These are phyloP conservation scores for Stemphylium beticola DNA, from an alignment of 2,329 filamentous ascomycete species.

Conservation along the genomic window DNA sequence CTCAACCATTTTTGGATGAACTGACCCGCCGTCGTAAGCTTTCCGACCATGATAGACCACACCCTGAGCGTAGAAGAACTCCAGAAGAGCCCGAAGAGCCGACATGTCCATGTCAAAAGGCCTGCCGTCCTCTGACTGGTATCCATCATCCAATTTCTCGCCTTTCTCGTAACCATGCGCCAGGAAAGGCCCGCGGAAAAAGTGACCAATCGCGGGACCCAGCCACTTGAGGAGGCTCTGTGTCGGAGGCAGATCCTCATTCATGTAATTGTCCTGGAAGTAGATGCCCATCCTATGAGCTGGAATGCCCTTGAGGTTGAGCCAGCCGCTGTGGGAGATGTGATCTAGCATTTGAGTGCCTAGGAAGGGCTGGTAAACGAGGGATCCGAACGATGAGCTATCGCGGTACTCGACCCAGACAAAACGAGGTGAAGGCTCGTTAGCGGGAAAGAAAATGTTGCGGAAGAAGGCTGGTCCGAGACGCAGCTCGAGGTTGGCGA, in stretches of 20 bases:
- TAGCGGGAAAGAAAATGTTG: background rate
- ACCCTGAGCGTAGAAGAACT: background rate
- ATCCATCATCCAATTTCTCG: background rate
- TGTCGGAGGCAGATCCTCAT: background rate
- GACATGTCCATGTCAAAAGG: background rate
- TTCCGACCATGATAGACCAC: background rate
- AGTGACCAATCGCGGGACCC: background rate
- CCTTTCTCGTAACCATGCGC: background rate
- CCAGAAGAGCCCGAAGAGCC: background rate
- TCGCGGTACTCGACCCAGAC: background rate
- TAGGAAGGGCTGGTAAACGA: too few relatives aligned
- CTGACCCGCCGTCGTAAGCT: too few relatives aligned
- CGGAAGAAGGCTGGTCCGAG: background rate
- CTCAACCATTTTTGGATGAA: too few relatives aligned
- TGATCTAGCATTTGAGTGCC: too few relatives aligned
- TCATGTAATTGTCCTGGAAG: background rate
- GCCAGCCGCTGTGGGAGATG: too few relatives aligned
- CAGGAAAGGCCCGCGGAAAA: background rate
- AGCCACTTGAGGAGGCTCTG: background rate
- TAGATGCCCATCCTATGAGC: background rate
- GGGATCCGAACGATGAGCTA: too few relatives aligned
- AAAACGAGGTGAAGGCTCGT: background rate
- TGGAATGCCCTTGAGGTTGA: too few relatives aligned
- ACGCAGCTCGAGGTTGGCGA: background rate
- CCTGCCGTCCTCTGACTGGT: background rate